Conservation (phyloP, 768 basidiomycete genomes). For the Kwoniella sp. region DNA sequence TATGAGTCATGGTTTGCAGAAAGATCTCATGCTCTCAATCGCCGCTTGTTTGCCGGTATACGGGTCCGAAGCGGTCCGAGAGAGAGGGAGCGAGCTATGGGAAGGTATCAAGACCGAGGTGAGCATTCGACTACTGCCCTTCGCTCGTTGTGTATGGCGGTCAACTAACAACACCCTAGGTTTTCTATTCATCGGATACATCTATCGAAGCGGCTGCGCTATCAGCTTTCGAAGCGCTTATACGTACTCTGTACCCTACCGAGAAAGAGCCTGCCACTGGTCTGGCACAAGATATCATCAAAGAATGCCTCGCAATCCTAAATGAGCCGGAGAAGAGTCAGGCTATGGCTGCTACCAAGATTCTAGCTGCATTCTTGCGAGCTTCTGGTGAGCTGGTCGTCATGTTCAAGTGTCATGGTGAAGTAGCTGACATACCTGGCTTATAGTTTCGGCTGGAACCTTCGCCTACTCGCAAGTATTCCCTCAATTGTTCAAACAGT, state of each 20-base stretch:
- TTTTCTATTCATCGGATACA: slow-evolving; percentile 85
- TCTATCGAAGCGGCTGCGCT: slow-evolving; percentile 75
- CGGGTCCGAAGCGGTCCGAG: slow-evolving; percentile 65
- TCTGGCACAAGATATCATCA: slow-evolving; percentile 72
- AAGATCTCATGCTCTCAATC: slow-evolving; percentile 81
- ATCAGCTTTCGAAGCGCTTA: slow-evolving; percentile 69
- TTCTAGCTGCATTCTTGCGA: slow-evolving; percentile 74
- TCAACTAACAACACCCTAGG: slow-evolving; percentile 59
- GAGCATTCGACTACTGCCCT: slow-evolving; percentile 1
- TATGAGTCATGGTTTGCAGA: too few relatives aligned
- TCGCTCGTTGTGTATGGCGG: not conserved
- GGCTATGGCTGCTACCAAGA: slow-evolving; percentile 81
- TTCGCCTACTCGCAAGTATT: slow-evolving; percentile 70
- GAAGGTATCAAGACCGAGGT: slow-evolving; percentile 89
- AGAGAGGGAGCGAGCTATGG: slow-evolving; percentile 78
- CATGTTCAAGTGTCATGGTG: slow-evolving; percentile 15
- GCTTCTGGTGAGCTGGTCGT: slow-evolving; percentile 67
- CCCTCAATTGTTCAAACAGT: slow-evolving; percentile 75
- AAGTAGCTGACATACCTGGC: not conserved
- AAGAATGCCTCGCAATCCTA: slow-evolving; percentile 76
- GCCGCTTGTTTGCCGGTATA: slow-evolving; percentile 78
- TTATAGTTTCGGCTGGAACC: slow-evolving; percentile 67
- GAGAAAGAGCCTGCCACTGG: slow-evolving; percentile 59
- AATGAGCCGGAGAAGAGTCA: slow-evolving; percentile 92
- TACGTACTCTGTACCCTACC: slow-evolving; percentile 68